Evolutionary conservation across 1,139 yeast genomes (phyloP), one percentile per base, ranked within the genome.

Genomic region (Scheffersomyces insectosa): DNA sequence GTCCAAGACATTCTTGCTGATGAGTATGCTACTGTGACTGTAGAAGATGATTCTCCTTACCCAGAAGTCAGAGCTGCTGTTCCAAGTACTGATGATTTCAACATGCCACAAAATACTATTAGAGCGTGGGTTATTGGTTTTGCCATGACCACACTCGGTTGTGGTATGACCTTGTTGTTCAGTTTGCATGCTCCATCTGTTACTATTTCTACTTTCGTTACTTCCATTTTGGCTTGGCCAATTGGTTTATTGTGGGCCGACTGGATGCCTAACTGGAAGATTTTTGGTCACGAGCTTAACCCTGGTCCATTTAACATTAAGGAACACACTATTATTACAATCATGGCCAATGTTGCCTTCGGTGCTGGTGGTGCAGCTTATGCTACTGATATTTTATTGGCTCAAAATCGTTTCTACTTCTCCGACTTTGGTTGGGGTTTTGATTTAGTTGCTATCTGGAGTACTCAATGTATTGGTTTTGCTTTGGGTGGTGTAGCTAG

Each of bases 51-150:
- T 55, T 80, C 85, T 15, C 84, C 86, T 7, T 81, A 80, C 57
- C 82, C 87, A 0, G 88, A 83, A 57, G 89, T 83, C 34, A 72
- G 88, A 56, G 86, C 87, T 5, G 75, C 87, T 4, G 87, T 83
- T 33, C 85, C 87, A 2, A 75, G 82, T 31, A 65, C 70, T 23
- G 88, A 83, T 57, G 84, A 82, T 56, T 69, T 74, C 2, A 47
- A 66, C 1, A 53, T 80, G 29, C 83, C 82, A 1, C 86, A 81
- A 55, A 79, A 77, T 54, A 83, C 88, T 23, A 54, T 82, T 40
- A 72, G 89, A 59, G 77, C 79, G 73, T 83, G 88, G 88, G 63
- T 71, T 10, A 42, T 67, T 37, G 79, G 79, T 28, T 60, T 77
- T 41, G 55, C 81, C 28, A 74, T 82, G 66, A 71, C 82, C 14